A percentile compares a stretch with the other conserved stretches of the same genome.
phyloP scores from a whole-genome alignment of 345 rosid genomes.

The Boechera stricta region DNA sequence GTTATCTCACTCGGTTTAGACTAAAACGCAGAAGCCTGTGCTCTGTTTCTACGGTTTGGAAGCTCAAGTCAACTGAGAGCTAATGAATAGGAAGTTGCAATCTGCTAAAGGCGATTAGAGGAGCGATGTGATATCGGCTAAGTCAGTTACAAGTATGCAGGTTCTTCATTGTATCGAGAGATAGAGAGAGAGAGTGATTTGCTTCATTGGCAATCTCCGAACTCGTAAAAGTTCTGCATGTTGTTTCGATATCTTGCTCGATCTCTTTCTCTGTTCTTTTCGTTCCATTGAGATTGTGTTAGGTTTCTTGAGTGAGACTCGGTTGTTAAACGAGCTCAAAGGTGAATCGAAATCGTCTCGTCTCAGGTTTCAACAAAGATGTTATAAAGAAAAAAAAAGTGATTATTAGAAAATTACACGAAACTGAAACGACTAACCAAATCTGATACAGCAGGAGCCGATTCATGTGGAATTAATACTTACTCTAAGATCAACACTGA shows the following conservation, averaged over 20 bases:
- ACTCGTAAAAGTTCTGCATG: no score
- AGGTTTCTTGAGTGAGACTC: neutral
- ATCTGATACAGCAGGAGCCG: neutral
- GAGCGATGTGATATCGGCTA: no score
- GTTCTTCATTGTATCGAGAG: no score
- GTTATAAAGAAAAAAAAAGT: neutral
- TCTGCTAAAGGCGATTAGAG: no score
- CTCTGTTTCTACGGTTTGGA: neutral
- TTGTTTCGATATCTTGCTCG: no score
- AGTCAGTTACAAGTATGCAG: no score
- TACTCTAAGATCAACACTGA: constrained; percentile 4
- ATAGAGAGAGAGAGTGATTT: no score
- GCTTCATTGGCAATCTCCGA: no score
- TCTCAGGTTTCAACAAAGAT: neutral
- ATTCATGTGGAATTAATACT: constrained; percentile 9
- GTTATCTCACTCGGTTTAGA: neutral
- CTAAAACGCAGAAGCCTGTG: neutral
- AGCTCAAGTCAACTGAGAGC: neutral
- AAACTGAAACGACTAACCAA: neutral
- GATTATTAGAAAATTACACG: neutral
- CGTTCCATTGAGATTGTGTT: neutral
- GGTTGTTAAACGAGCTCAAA: neutral
- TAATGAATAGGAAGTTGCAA: neutral
- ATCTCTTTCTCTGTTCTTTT: neutral
- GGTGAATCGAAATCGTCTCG: neutral